phyloP scores from a whole-genome alignment of 208 protist genomes.

The Crithidia expoeki region DNA sequence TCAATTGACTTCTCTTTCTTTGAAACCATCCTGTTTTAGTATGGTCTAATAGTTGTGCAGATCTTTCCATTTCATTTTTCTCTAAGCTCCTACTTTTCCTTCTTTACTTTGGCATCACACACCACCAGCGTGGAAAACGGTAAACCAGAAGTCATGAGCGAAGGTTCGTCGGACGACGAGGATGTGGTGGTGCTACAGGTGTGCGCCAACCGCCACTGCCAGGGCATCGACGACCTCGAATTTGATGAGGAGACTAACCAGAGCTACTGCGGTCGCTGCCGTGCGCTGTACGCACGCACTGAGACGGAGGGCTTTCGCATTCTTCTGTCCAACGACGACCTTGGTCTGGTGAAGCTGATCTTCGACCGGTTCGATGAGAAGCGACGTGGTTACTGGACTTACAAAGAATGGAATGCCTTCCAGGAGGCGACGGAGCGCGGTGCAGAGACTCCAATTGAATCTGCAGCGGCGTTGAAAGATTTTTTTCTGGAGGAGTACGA shows the following conservation, averaged over 20 bases:
- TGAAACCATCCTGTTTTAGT: neutral
- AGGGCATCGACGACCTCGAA: constrained; percentile 75
- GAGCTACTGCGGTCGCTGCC: constrained; percentile 78
- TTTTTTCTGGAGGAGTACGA: constrained; percentile 86
- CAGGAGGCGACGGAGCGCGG: constrained; percentile 45
- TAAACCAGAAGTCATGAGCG: constrained; percentile 18
- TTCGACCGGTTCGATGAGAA: constrained; percentile 63
- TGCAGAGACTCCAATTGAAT: constrained; percentile 37
- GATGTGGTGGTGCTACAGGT: constrained; percentile 83
- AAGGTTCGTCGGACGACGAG: constrained; percentile 65
- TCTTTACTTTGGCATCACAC: neutral
- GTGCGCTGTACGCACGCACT: constrained; percentile 61
- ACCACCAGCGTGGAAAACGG: neutral
- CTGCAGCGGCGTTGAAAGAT: constrained; percentile 32
- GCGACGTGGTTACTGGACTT: constrained; percentile 62
- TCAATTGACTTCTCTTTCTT: neutral
- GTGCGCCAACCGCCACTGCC: constrained; percentile 71
- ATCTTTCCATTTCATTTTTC: neutral
- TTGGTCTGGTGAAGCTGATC: constrained; percentile 56
- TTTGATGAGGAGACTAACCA: constrained; percentile 75
- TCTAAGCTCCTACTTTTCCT: neutral
- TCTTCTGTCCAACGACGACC: constrained; percentile 65
- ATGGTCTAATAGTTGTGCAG: neutral
- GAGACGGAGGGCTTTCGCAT: constrained; percentile 74
- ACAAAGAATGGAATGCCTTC: constrained; percentile 71